Conservation (phyloP, 2,329 filamentous ascomycete genomes). For the Verticillium zaregamsianum region DNA sequence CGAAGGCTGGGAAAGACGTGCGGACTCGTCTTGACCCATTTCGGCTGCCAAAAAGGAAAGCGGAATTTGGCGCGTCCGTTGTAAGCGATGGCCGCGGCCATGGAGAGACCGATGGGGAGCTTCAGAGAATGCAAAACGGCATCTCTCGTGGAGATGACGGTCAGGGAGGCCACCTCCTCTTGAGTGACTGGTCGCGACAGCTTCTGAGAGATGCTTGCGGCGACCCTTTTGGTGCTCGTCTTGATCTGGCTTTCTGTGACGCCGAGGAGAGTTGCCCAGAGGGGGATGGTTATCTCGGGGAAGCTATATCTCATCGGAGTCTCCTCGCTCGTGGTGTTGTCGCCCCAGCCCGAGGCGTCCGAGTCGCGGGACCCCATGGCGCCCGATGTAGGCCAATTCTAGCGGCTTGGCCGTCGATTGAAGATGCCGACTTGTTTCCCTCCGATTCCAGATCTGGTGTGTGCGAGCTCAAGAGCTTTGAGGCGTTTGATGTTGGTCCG, state of each 20-base stretch:
- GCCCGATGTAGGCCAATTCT: not conserved
- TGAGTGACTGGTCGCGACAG: conserved; percentile 25
- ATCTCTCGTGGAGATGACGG: conserved; percentile 15
- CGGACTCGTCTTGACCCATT: conserved; percentile 24
- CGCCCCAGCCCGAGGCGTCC: not conserved
- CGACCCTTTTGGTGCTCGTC: not conserved
- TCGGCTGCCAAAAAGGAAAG: conserved; percentile 36
- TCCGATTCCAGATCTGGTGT: not conserved
- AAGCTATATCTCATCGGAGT: not conserved
- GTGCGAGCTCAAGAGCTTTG: not conserved
- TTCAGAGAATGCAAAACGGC: conserved; percentile 21
- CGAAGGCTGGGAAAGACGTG: conserved; percentile 20
- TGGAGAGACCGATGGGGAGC: not conserved
- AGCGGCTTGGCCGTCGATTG: not conserved
- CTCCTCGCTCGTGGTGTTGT: not conserved
- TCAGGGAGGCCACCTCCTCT: conserved; percentile 28
- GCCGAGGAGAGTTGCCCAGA: conserved; percentile 2
- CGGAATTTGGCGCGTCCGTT: conserved; percentile 25
- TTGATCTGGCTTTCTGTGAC: conserved; percentile 1
- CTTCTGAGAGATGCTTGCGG: not conserved
- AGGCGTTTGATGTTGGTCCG: not conserved
- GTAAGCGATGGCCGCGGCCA: conserved; percentile 21
- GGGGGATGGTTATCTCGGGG: conserved; percentile 1
- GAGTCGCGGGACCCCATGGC: not conserved
- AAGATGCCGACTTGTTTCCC: not conserved